A percentile compares a stretch with the other conserved stretches of the same genome.
phyloP scores from a whole-genome alignment of 306 rosid species.

The Astragalus membranaceus region DNA sequence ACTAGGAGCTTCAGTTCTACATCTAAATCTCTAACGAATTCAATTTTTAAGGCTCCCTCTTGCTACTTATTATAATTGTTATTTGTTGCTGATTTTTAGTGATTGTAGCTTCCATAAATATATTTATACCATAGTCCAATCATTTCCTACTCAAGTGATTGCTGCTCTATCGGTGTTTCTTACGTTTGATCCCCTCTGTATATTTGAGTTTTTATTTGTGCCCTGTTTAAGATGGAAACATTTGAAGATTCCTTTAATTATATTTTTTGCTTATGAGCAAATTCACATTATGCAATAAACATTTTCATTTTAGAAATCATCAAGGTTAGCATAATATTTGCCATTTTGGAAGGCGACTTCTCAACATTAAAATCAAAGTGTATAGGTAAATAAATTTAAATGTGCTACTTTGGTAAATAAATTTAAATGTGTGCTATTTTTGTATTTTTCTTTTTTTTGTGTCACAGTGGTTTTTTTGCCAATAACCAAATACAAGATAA shows the following conservation, averaged over 20 bases:
- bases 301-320: not conserved
- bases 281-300: not conserved
- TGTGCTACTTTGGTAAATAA: too few species aligned
- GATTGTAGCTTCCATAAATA: constrained; percentile 21
- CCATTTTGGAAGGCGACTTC: too few species aligned
- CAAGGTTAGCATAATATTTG: not conserved
- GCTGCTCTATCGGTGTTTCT: constrained; percentile 16
- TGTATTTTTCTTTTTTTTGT: too few species aligned
- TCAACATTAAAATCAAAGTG: too few species aligned
- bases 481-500: too few species aligned
- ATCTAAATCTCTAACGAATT: constrained; percentile 16
- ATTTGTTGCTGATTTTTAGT: constrained; percentile 22
- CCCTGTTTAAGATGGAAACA: constrained; percentile 12
- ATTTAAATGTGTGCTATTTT: too few species aligned
- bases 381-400: too few species aligned
- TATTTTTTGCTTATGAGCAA: constrained; percentile 6
- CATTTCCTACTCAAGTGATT: constrained; percentile 14
- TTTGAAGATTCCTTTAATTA: not conserved
- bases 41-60: constrained; percentile 17
- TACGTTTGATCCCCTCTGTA: constrained; percentile 12
- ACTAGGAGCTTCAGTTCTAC: constrained; percentile 1
- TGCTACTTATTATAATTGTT: constrained; percentile 27
- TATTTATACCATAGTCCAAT: constrained; percentile 15
- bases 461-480: too few species aligned
- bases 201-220: constrained; percentile 16